Evolutionary conservation across 2,329 filamentous ascomycete genomes (phyloP).

Genomic region (Lasiodiplodia gonubiensis): DNA sequence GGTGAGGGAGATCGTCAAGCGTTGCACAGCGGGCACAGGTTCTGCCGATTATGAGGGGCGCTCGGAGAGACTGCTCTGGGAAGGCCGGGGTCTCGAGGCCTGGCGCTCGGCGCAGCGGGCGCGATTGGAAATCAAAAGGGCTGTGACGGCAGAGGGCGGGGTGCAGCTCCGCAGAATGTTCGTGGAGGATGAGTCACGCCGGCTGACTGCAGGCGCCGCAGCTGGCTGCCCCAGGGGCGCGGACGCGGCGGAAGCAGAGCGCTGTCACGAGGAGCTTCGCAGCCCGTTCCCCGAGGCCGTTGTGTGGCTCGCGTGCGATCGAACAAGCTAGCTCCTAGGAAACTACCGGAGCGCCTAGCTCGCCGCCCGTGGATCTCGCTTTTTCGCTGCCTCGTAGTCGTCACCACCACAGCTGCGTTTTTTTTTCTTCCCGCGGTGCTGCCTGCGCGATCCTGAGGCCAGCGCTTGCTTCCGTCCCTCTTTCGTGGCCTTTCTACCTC

Average conservation of each 20-base stretch:
- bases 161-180: slow-evolving; percentile 27
- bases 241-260: slow-evolving; percentile 21
- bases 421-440: slow-evolving; percentile 13
- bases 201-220: slow-evolving; percentile 17
- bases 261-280: slow-evolving; percentile 15
- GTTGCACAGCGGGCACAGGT: slow-evolving; percentile 74
- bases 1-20: slow-evolving; percentile 61
- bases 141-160: slow-evolving; percentile 22
- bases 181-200: slow-evolving; percentile 25
- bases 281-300: neutral
- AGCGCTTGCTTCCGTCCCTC: neutral
- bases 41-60: slow-evolving; percentile 17
- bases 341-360: slow-evolving; percentile 11
- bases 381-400: slow-evolving; percentile 18
- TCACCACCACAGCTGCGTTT: slow-evolving; percentile 18
- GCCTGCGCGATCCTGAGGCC: slow-evolving; percentile 24
- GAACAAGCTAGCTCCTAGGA: slow-evolving; percentile 18
- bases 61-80: slow-evolving; percentile 10
- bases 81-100: slow-evolving; percentile 18
- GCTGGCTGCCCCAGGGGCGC: slow-evolving; percentile 10
- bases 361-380: slow-evolving; percentile 17
- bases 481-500: slow-evolving; percentile 9
- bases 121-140: slow-evolving; percentile 19
- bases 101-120: slow-evolving; percentile 4
- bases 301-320: neutral